phyloP scores from a whole-genome alignment of 768 basidiomycete genomes.

The Astraeus odoratus region DNA sequence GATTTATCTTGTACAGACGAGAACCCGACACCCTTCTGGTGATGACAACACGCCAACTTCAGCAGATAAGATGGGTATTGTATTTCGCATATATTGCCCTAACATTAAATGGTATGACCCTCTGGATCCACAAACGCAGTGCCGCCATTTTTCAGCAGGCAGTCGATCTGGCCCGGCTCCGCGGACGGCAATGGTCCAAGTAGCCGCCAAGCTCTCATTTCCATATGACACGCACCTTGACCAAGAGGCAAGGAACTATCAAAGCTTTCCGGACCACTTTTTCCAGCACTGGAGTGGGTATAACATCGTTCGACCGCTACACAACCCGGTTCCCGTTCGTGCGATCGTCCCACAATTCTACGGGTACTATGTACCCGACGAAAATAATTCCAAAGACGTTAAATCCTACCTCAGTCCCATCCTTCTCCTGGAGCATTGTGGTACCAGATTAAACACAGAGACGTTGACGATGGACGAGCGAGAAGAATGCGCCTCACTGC shows the following conservation, averaged over 20 bases:
- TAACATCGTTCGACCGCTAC: slow-evolving; percentile 21
- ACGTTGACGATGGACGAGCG: slow-evolving; percentile 31
- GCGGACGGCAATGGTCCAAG: slow-evolving; percentile 32
- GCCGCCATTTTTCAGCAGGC: slow-evolving; percentile 1
- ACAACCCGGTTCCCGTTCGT: slow-evolving; percentile 38
- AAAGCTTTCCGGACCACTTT: slow-evolving; percentile 21
- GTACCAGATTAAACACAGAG: slow-evolving; percentile 24
- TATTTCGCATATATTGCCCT: slow-evolving; percentile 2
- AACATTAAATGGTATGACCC: slow-evolving; percentile 10
- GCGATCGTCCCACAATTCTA: slow-evolving; percentile 59
- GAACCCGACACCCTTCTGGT: no score
- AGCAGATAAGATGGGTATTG: no score
- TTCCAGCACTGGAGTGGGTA: slow-evolving; percentile 22
- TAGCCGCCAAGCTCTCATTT: slow-evolving; percentile 40
- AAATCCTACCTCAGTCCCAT: slow-evolving; percentile 32
- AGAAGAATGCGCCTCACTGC: slow-evolving; percentile 34
- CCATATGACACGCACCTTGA: slow-evolving; percentile 31
- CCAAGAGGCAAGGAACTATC: slow-evolving; percentile 23
- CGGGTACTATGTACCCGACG: slow-evolving; percentile 43
- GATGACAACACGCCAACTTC: no score
- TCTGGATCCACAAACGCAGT: slow-evolving; percentile 7
- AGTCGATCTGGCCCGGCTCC: background rate
- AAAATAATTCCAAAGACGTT: background rate
- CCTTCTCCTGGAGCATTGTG: slow-evolving; percentile 43
- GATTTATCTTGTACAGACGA: no score